These are phyloP conservation scores for Saccharomyces kudriavzevii DNA, from an alignment of 805 yeast genomes.

Conservation along the genomic window DNA sequence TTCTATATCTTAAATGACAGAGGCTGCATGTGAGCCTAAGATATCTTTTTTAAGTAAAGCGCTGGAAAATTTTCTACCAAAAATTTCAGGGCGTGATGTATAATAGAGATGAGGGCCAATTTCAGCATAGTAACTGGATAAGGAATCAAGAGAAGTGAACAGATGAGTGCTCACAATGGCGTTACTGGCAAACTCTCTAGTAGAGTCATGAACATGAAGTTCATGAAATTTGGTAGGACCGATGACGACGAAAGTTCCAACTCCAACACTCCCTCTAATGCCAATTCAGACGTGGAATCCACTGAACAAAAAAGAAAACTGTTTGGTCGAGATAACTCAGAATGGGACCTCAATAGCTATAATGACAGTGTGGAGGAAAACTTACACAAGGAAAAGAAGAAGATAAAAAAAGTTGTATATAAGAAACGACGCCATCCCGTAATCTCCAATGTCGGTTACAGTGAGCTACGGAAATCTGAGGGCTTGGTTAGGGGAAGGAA, in stretches of 20 bases:
- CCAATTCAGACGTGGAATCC: neutral
- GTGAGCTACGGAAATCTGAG: neutral
- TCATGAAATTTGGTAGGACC: slow-evolving; percentile 43
- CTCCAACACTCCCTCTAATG: slow-evolving; percentile 25
- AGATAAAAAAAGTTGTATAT: neutral
- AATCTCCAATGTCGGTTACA: neutral
- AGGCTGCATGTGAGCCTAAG: neutral
- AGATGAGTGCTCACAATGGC: slow-evolving; percentile 12
- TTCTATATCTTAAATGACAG: neutral
- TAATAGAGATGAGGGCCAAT: neutral
- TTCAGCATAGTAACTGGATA: neutral
- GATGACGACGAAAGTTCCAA: slow-evolving; percentile 32
- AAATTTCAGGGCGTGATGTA: neutral
- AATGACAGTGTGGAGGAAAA: neutral
- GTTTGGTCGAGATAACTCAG: slow-evolving; percentile 14
- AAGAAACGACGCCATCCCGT: neutral
- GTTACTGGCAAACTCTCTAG: slow-evolving; percentile 42
- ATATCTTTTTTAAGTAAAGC: neutral
- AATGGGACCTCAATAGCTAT: slow-evolving; percentile 10
- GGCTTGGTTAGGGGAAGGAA: neutral
- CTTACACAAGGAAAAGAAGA: slow-evolving; percentile 1
- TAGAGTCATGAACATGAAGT: slow-evolving; percentile 80
- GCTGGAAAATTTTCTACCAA: neutral
- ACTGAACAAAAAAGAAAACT: slow-evolving; percentile 2
- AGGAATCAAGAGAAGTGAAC: neutral